A percentile compares a stretch with the other conserved stretches of the same genome.
Conservation (phyloP, 257 asterid genomes). For the Oldenlandia corymbosa region DNA sequence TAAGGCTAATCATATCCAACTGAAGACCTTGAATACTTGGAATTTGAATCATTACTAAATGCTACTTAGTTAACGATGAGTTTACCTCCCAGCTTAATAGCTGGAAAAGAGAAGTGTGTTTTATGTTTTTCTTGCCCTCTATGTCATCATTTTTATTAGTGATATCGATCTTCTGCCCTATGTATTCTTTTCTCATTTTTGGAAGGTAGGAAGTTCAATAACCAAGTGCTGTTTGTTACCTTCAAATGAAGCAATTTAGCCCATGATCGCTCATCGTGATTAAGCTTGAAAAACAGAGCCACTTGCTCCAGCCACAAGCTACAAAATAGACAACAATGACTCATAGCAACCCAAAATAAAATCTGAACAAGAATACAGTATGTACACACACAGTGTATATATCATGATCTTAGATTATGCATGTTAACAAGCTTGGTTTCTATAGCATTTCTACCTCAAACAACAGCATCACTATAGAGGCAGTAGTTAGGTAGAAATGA, state of each 20-base stretch:
- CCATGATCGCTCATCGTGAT: conserved; percentile 52
- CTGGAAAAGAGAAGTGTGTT: background rate
- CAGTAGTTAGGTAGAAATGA: background rate
- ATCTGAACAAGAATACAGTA: background rate
- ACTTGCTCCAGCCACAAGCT: conserved; percentile 82
- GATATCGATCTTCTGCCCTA: too few species aligned
- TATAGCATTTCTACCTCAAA: background rate
- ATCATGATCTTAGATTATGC: background rate
- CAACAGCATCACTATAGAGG: background rate
- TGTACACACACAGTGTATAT: too few species aligned
- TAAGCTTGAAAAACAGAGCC: conserved; percentile 45
- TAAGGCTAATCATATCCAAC: background rate
- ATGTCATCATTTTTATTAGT: background rate
- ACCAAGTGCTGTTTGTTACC: conserved; percentile 32
- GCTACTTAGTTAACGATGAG: background rate
- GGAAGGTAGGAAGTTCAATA: background rate
- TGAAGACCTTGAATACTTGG: background rate
- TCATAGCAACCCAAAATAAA: background rate
- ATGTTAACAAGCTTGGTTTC: background rate
- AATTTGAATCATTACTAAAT: background rate
- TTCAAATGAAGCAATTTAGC: conserved; percentile 52
- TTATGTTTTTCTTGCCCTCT: background rate
- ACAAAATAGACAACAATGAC: conserved; percentile 8
- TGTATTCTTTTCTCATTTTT: background rate
- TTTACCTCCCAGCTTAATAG: background rate